Evolutionary conservation across 2,329 filamentous ascomycete species (phyloP).

Genomic region (Bisporella sp.): DNA sequence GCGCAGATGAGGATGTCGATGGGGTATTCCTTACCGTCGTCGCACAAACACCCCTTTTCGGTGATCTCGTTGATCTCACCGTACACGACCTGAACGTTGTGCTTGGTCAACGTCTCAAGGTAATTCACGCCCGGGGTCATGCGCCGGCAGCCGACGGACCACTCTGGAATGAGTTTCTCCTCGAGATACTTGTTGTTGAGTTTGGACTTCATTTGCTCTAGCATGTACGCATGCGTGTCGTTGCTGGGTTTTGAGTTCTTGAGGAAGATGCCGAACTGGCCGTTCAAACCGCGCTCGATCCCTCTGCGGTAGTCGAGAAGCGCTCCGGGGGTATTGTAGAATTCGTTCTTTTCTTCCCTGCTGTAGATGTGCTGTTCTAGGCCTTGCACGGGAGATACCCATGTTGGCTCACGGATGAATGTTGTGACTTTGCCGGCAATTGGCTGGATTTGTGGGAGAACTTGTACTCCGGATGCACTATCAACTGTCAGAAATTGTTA

Average conservation of each 20-base stretch:
- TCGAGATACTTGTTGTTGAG: constrained; percentile 24
- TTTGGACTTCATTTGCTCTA: constrained; percentile 32
- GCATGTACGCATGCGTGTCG: constrained; percentile 32
- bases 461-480: constrained; percentile 36
- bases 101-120: constrained; percentile 33
- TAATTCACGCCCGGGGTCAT: constrained; percentile 37
- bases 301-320: constrained; percentile 36
- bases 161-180: constrained; percentile 29
- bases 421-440: constrained; percentile 41
- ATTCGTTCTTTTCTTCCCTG: constrained; percentile 33
- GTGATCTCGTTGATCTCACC: constrained; percentile 14
- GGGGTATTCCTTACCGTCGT: neutral
- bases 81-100: constrained; percentile 24
- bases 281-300: constrained; percentile 38
- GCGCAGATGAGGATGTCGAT: neutral
- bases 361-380: constrained; percentile 36
- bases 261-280: constrained; percentile 42
- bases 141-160: constrained; percentile 33
- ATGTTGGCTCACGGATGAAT: constrained; percentile 31
- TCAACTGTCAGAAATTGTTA: constrained; percentile 15
- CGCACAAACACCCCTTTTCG: neutral
- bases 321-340: constrained; percentile 35
- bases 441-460: constrained; percentile 39
- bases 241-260: constrained; percentile 30
- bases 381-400: constrained; percentile 35